Conservation (phyloP, 2,329 filamentous ascomycete genomes). For the Penicillium vulpinum region DNA sequence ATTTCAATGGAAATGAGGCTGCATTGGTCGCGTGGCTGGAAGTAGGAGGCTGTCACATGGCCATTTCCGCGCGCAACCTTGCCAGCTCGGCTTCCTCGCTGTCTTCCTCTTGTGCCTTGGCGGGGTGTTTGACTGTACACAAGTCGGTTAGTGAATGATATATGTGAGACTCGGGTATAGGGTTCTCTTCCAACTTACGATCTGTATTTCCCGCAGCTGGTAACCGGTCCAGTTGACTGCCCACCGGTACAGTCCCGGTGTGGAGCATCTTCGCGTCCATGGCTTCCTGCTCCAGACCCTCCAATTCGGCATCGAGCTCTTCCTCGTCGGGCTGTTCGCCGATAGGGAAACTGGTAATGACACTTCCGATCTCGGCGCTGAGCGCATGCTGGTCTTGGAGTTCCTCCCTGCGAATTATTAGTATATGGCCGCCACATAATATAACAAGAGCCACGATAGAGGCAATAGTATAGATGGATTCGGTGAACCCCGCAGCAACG, state of each 20-base stretch:
- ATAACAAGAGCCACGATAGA: background rate
- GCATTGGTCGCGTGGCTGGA: constrained; percentile 5
- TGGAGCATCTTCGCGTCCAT: constrained; percentile 92
- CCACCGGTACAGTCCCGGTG: constrained; percentile 79
- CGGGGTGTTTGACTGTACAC: constrained; percentile 47
- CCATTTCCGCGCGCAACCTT: constrained; percentile 95
- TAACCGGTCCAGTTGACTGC: constrained; percentile 73
- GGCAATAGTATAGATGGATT: background rate
- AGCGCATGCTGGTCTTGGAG: constrained; percentile 89
- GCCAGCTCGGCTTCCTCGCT: constrained; percentile 94
- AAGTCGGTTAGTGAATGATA: constrained; percentile 8
- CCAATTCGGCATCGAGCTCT: constrained; percentile 83
- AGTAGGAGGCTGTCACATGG: constrained; percentile 62
- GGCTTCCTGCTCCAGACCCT: constrained; percentile 83
- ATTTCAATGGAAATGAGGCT: constrained; percentile 8
- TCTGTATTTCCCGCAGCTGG: constrained; percentile 73
- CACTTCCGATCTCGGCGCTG: constrained; percentile 86
- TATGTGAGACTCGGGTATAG: background rate
- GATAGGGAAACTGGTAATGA: constrained; percentile 71
- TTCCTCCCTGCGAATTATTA: constrained; percentile 65
- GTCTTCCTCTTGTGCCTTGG: constrained; percentile 67
- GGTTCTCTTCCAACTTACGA: constrained; percentile 58
- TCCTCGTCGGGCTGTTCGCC: constrained; percentile 76
- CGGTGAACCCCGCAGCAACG: constrained; percentile 39
- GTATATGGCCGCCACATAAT: constrained; percentile 5